phyloP scores from a whole-genome alignment of 1,284 basidiomycete species.

The Thelephora terrestris region DNA sequence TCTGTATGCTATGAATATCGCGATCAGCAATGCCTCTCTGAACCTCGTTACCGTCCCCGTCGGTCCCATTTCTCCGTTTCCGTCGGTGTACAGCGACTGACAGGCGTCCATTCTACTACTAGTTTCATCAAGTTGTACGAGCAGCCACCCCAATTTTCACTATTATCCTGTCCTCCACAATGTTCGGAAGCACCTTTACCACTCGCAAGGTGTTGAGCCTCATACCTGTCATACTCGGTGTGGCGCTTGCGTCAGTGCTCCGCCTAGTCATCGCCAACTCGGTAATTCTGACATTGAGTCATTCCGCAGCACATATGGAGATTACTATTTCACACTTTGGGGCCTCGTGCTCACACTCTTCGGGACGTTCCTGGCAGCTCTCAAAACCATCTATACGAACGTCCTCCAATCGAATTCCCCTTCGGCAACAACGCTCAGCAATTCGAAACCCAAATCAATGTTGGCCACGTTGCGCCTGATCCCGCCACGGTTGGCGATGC shows the following conservation, averaged over 20 bases:
- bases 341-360: constrained; percentile 81
- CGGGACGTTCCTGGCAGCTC: constrained; percentile 80
- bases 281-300: constrained; percentile 1
- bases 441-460: constrained; percentile 8
- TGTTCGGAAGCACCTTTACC: constrained; percentile 45
- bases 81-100: constrained; percentile 1
- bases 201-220: constrained; percentile 62
- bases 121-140: constrained; percentile 96
- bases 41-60: constrained; percentile 87
- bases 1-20: constrained; percentile 87
- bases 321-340: constrained; percentile 77
- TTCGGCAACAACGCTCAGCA: not conserved
- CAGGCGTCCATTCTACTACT: constrained; percentile 1
- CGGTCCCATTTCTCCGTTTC: constrained; percentile 23
- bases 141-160: constrained; percentile 88
- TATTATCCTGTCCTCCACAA: constrained; percentile 57
- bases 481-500: constrained; percentile 45
- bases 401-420: constrained; percentile 47
- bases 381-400: constrained; percentile 88
- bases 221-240: constrained; percentile 82
- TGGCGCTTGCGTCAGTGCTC: constrained; percentile 80
- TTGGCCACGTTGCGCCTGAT: constrained; percentile 21
- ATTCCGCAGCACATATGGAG: constrained; percentile 68
- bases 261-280: not conserved
- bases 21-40: constrained; percentile 83